Percentiles rank a stretch among this genome's conserved stretches.
Evolutionary conservation across 139 green algal genomes (phyloP).

Genomic region (Chlamydomonas schloesseri): DNA sequence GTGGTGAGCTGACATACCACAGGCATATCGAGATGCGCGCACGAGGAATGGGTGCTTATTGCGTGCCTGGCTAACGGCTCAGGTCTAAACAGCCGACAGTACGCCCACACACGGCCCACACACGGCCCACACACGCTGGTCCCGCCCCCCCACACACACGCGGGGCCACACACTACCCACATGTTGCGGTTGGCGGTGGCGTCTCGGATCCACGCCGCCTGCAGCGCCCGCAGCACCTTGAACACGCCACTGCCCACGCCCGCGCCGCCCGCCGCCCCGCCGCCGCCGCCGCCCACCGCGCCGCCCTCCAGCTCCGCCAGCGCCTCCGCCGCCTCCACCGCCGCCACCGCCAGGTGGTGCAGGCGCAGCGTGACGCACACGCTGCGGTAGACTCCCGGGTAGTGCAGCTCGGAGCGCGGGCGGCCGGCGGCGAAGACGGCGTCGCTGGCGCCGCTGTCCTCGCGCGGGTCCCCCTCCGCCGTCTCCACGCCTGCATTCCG

Average conservation of each 20-base stretch:
- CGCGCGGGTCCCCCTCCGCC: conserved; percentile 7
- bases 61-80: too few relatives aligned
- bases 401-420: conserved; percentile 53
- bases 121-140: too few relatives aligned
- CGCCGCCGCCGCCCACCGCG: conserved; percentile 37
- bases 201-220: conserved; percentile 80
- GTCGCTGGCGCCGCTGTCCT: conserved; percentile 22
- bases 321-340: conserved; percentile 69
- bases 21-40: too few relatives aligned
- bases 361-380: conserved; percentile 90
- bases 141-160: too few relatives aligned
- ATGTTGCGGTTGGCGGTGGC: conserved; percentile 75
- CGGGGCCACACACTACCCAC: conserved; percentile 50
- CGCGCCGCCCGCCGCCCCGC: conserved; percentile 3
- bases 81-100: too few relatives aligned
- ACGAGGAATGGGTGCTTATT: too few relatives aligned
- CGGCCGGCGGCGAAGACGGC: neutral
- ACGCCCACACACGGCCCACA: too few relatives aligned
- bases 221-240: conserved; percentile 76
- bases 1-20: too few relatives aligned
- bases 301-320: conserved; percentile 83
- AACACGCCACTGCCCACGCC: conserved; percentile 53
- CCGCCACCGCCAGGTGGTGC: conserved; percentile 87
- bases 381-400: conserved; percentile 85
- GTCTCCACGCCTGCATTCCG: conserved; percentile 6